A percentile compares a stretch with the other conserved stretches of the same genome.
phyloP scores from a whole-genome alignment of 495 filamentous ascomycete species.

The Aspergillus olivimuriae region DNA sequence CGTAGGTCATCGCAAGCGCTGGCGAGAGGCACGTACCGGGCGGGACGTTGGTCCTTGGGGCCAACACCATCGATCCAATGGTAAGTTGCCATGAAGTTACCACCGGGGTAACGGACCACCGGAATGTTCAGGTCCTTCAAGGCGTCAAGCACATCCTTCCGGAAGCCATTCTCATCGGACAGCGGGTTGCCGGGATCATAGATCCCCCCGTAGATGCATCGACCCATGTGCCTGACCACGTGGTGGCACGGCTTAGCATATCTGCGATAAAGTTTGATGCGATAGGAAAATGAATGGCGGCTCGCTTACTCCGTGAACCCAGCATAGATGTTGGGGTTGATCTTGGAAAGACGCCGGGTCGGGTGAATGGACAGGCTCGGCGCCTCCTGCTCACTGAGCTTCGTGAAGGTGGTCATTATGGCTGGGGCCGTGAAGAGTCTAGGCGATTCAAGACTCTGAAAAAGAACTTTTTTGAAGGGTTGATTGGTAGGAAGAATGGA shows the following conservation, averaged over 20 bases:
- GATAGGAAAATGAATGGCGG: background rate
- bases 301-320: constrained; percentile 63
- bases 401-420: constrained; percentile 66
- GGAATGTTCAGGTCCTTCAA: constrained; percentile 65
- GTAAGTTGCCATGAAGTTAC: constrained; percentile 77
- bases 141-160: constrained; percentile 65
- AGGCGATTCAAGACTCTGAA: background rate
- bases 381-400: constrained; percentile 48
- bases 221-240: constrained; percentile 62
- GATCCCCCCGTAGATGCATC: constrained; percentile 80
- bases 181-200: constrained; percentile 66
- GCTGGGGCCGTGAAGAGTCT: background rate
- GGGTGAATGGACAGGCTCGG: constrained; percentile 58
- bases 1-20: too few relatives aligned
- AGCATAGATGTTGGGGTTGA: constrained; percentile 68
- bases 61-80: constrained; percentile 78
- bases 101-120: constrained; percentile 72
- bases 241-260: constrained; percentile 4
- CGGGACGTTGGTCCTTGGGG: constrained; percentile 58
- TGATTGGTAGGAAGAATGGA: constrained; percentile 16
- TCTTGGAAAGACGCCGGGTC: constrained; percentile 54
- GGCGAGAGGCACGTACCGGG: constrained; percentile 26
- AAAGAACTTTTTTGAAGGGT: background rate
- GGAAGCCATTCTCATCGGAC: constrained; percentile 68
- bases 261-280: background rate